Base-by-base conservation (phyloP, 2,329 filamentous ascomycete genomes). In the Neopestalotiopsis sp. region DNA sequence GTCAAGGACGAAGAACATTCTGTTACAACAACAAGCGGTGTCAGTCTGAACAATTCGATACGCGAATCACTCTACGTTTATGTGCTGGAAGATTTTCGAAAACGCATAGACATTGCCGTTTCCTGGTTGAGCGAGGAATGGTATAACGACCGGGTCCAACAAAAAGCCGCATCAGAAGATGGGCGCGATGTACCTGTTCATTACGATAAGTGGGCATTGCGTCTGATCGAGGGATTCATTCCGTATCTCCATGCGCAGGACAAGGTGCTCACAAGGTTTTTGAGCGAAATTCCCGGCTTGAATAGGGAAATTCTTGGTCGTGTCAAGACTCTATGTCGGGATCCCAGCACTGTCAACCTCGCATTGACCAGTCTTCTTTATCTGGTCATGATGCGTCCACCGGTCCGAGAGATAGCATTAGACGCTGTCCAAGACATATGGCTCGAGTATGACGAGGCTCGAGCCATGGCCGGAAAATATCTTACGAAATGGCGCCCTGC, bases 61-160 rank as follows among this genome's bases (percentile, higher is more conserved):
- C 90, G 96, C 66, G 92, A 97, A 73, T 87, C 90, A 7, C 84
- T 99, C 1, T 96, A 94, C 80, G 87, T 89, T 67, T 98, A 97
- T 78, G 88, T 98, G 62, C 88, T 98, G 71, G 94, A 97, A 72
- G 95, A 98, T 78, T 99, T 97, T 82, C 90, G 95, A 67, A 91
- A 88, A 71, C 91, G 96, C 58, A 95, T 98, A 71, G 95, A 97
- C 73, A 89, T 96, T 28, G 95, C 94, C 1, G 94, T 98, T 65
- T 91, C 92, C 7, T 99, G 96, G 96, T 86, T 99, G 17, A 97
- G 92, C 74, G 96, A 99, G 79, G 96, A 99, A 81, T 99, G 96
- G 95, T 98, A 97, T 80, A 97, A 95, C 75, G 95, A 98, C 79
- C 90, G 86, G 58, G 80, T 94, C 40, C 82, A 86, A 68, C 71